Base-by-base conservation (phyloP, 2,329 filamentous ascomycete genomes). In the Periglandula ipomoeae region DNA sequence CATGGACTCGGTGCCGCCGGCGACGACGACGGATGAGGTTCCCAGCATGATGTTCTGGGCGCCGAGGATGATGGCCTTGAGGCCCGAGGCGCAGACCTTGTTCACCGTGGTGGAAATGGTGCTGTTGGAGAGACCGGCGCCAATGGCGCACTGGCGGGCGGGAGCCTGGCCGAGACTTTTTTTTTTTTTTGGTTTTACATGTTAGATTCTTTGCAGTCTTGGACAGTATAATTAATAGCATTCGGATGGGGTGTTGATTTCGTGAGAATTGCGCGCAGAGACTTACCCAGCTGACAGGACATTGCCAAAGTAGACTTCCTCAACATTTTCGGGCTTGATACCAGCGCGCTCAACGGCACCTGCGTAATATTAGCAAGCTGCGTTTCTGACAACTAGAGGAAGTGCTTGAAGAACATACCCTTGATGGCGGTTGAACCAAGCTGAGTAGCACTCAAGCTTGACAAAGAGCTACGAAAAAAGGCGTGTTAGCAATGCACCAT, bases 301-400 rank as follows among this genome's bases (percentile, higher is more conserved):
- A 75, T 98, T 98, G 69, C 93, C 93, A 65, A 96, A 94, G 76
- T 93, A 94, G 65, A 98, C 89, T 69, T 98, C 93, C 66, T 98
- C 83, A 50, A 98, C 87, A 66, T 95, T 82, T 61, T 89, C 82
- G 48, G 89, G 78, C 73, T 94, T 90, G 72, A 98, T 82, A 49
- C 93, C 84, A 42, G 86, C 87, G 62, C 89, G 85, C 71, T 89
- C 85, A 57, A 98, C 80, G 53, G 91, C 91, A 61, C 76, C 81
- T 84, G 50, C 15, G 27, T 50, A 15, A 43, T 13, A 42, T 22
- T 8, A 45, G 49, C 30, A 23, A 27, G 43, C 43, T 44, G 37
- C 22, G 15, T 34, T 39, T 26, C 35, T 19, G 17, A 4, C 27
- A 24, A 39, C 23, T 19, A 30, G 20, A 24, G 37, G 32, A 40